These are phyloP conservation scores for Crassisporium funariophilum DNA, from an alignment of 768 basidiomycete species.

Conservation along the genomic window DNA sequence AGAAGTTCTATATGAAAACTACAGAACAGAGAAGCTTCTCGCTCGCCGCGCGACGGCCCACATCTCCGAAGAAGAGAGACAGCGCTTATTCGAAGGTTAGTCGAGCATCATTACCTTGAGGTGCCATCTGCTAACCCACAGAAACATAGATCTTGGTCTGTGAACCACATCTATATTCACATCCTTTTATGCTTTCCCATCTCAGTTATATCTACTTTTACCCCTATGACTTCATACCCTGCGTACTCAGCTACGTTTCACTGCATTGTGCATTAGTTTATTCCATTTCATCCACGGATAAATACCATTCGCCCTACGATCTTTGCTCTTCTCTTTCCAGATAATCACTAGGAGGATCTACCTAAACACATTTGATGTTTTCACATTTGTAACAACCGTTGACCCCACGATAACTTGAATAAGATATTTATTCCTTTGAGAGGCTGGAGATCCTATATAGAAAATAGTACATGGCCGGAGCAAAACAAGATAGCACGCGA, in stretches of 20 bases:
- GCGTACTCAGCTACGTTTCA: neutral
- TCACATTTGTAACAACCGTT: no score
- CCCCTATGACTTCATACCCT: slow-evolving; percentile 4
- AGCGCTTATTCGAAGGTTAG: slow-evolving; percentile 73
- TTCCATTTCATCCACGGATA: neutral
- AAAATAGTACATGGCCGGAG: no score
- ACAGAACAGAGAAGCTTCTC: slow-evolving; percentile 87
- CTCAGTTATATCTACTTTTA: neutral
- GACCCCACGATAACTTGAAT: no score
- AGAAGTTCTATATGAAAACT: slow-evolving; percentile 92
- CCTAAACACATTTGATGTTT: no score
- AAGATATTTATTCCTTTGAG: no score
- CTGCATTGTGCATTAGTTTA: neutral
- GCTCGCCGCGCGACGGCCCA: slow-evolving; percentile 81
- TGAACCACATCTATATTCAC: slow-evolving; percentile 18
- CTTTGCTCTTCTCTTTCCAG: no score
- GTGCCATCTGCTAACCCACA: neutral
- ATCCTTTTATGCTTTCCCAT: slow-evolving; percentile 20
- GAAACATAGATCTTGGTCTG: slow-evolving; percentile 29
- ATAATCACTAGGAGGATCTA: no score
- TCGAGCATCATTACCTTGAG: slow-evolving; percentile 3
- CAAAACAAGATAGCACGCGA: no score
- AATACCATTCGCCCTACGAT: no score
- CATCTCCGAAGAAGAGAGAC: slow-evolving; percentile 74
- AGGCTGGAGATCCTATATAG: no score